Evolutionary conservation across 1,284 basidiomycete genomes (phyloP), one percentile per base, ranked within the genome.

Genomic region (Cutaneotrichosporon arboriforme): DNA sequence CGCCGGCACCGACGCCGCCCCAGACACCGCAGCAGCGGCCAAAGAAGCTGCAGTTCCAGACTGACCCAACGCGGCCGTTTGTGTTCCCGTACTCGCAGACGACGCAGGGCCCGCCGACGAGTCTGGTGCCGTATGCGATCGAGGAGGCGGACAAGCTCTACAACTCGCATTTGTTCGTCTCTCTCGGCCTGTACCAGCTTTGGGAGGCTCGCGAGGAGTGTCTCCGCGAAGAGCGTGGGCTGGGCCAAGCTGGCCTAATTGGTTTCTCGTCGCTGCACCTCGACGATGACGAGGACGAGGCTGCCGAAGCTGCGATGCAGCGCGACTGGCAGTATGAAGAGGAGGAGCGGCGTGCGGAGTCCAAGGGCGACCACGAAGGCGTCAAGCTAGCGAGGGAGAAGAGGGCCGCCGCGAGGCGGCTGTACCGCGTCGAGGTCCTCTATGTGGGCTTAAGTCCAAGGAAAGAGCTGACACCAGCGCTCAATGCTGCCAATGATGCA

Each of bases 41-140:
- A 8, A 97, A 97, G 79, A 97, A 97, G 73, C 91, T 94, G 69
- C 93, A 97, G 69, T 99, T 92, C 74, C 96, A 98, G 73, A 99
- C 96, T 0, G 96, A 99, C 71, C 96, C 96, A 69, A 85, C 78
- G 33, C 81, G 90, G 8, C 96, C 96, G 1, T 99, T 98, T 70
- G 78, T 98, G 52, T 92, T 99, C 69, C 96, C 96, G 0, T 98
- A 96, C 71, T 89, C 90, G 13, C 70, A 81, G 78, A 46, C 80
- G 75, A 51, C 74, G 57, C 57, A 51, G 7, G 58, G 55, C 26
- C 74, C 63, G 21, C 67, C 73, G 1, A 43, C 61, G 0, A 67
- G 71, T 3, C 77, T 90, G 10, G 90, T 97, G 1, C 96, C 96
- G 1, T 90, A 86, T 69, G 90, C 91, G 12, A 93, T 99, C 59